Conservation (phyloP, 2,329 filamentous ascomycete genomes). For the Aspergillus phoenicis region DNA sequence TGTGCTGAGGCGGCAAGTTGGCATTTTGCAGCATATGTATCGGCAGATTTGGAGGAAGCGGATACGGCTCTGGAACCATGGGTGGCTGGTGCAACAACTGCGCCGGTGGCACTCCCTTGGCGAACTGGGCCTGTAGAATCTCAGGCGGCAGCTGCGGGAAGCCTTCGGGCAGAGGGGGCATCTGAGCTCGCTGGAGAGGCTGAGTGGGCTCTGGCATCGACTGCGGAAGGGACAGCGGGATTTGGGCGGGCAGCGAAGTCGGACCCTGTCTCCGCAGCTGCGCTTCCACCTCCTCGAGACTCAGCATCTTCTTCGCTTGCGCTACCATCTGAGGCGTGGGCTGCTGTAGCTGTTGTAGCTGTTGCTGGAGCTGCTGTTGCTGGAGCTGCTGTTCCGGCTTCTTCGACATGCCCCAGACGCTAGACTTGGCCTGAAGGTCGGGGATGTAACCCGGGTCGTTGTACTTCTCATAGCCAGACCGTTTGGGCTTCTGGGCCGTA, state of each 20-base stretch:
- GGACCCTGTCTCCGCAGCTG: constrained; percentile 73
- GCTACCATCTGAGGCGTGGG: constrained; percentile 25
- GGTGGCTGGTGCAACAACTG: constrained; percentile 42
- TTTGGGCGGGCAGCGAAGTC: constrained; percentile 27
- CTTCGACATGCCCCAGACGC: constrained; percentile 76
- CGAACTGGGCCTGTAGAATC: constrained; percentile 49
- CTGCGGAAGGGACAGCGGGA: constrained; percentile 33
- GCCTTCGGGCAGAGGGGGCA: constrained; percentile 36
- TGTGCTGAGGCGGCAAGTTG: constrained; percentile 59
- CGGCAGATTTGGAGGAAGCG: constrained; percentile 54
- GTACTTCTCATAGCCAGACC: constrained; percentile 91
- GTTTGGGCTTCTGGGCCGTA: constrained; percentile 59
- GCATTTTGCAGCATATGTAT: constrained; percentile 80
- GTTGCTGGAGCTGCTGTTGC: background rate
- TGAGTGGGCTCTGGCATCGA: constrained; percentile 34
- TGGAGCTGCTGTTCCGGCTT: constrained; percentile 29
- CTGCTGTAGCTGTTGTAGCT: constrained; percentile 6
- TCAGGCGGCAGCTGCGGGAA: constrained; percentile 45
- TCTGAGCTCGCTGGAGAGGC: constrained; percentile 35
- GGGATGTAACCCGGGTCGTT: constrained; percentile 80
- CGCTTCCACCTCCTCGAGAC: constrained; percentile 93
- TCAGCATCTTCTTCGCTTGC: constrained; percentile 80
- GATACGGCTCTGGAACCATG: constrained; percentile 46
- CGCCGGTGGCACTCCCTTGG: constrained; percentile 39
- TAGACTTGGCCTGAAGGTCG: constrained; percentile 88